Evolutionary conservation across 2,329 filamentous ascomycete genomes (phyloP).

Genomic region (Tolypocladium endophyticum): DNA sequence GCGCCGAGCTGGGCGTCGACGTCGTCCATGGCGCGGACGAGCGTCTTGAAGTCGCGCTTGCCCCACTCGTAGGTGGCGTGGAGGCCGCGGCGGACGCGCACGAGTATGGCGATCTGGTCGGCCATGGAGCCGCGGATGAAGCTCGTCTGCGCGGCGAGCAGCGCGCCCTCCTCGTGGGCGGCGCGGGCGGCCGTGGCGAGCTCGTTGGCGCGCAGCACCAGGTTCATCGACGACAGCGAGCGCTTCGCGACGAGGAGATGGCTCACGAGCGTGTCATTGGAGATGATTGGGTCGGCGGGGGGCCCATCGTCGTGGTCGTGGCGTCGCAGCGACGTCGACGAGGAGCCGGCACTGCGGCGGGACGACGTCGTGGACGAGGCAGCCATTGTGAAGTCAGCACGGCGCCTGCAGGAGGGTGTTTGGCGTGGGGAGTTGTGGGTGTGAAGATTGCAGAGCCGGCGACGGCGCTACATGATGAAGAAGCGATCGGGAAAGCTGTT

Average conservation of each 20-base stretch:
- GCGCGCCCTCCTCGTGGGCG: conserved; percentile 67
- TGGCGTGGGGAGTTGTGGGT: not conserved
- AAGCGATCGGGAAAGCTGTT: not conserved
- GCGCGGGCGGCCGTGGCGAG: conserved; percentile 67
- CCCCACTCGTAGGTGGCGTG: conserved; percentile 46
- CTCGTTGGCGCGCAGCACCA: conserved; percentile 78
- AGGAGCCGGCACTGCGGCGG: conserved; percentile 26
- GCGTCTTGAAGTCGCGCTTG: conserved; percentile 47
- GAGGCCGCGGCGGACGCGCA: conserved; percentile 39
- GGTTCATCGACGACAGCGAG: conserved; percentile 71
- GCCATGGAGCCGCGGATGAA: conserved; percentile 55
- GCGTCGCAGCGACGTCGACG: conserved; percentile 21
- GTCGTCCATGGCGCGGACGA: conserved; percentile 55
- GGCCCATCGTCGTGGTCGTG: conserved; percentile 13
- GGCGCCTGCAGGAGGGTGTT: not conserved
- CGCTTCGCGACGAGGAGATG: conserved; percentile 82
- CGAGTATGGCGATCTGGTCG: conserved; percentile 43
- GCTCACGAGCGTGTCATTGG: conserved; percentile 68
- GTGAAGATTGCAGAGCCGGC: not conserved
- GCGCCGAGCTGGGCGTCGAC: conserved; percentile 53
- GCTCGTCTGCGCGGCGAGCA: conserved; percentile 58
- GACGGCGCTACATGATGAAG: conserved; percentile 3
- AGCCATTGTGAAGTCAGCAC: conserved; percentile 14
- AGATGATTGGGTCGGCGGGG: conserved; percentile 10
- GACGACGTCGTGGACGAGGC: conserved; percentile 20